phyloP scores from a whole-genome alignment of 495 filamentous ascomycete genomes.

The Aspergillus carlsbadensis region DNA sequence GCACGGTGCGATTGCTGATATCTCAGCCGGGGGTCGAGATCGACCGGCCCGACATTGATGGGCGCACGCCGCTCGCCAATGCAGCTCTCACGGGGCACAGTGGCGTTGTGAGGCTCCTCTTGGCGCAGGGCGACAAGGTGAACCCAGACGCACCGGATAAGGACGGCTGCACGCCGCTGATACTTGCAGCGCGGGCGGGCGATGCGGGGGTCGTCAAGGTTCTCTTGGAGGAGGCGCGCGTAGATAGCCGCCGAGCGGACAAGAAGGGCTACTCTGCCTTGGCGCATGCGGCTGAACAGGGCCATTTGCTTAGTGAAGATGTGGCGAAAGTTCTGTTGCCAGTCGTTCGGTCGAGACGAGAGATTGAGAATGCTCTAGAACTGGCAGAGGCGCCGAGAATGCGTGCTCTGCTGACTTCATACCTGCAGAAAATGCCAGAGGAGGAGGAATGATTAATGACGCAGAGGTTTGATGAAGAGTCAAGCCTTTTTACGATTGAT shows the following conservation, averaged over 20 bases:
- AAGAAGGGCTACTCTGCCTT: not conserved
- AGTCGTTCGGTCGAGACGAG: not conserved
- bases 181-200: not conserved
- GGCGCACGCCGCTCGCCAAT: slow-evolving; percentile 1
- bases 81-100: not conserved
- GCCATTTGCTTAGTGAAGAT: not conserved
- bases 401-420: not conserved
- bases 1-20: not conserved
- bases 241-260: not conserved
- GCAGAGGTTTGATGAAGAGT: too few species aligned
- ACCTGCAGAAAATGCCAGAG: not conserved
- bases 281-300: not conserved
- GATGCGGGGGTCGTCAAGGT: not conserved
- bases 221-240: not conserved
- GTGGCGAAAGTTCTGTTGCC: not conserved
- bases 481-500: too few species aligned
- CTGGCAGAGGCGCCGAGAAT: not conserved
- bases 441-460: not conserved
- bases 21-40: not conserved
- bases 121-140: not conserved
- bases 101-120: not conserved
- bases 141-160: not conserved
- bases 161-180: not conserved
- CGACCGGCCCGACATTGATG: not conserved
- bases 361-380: not conserved